phyloP scores from a whole-genome alignment of 78 protist genomes.

The Creolimax fragrantissima region DNA sequence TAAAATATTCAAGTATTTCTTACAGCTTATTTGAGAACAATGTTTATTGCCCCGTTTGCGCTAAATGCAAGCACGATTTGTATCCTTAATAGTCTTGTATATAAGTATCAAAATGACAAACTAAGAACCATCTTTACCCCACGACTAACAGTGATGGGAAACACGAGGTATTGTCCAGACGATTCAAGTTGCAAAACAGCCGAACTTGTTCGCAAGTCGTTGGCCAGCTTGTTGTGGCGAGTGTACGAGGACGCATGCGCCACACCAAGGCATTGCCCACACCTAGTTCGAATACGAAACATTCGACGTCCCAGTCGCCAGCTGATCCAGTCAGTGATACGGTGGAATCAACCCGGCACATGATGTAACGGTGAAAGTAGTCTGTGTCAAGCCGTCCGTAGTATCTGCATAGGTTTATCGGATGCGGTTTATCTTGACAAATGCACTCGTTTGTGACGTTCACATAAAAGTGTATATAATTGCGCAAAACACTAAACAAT shows the following conservation, averaged over 20 bases:
- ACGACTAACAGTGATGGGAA: neutral
- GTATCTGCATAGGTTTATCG: no score
- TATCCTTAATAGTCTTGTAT: neutral
- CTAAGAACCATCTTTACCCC: neutral
- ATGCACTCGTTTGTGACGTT: no score
- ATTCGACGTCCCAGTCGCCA: no score
- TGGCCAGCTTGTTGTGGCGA: neutral
- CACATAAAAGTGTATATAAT: no score
- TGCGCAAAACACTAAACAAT: no score
- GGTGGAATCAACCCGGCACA: no score
- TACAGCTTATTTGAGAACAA: neutral
- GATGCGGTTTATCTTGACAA: no score
- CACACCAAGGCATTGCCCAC: neutral
- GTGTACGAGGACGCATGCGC: neutral
- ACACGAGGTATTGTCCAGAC: neutral
- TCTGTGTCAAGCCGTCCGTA: no score
- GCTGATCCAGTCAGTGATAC: no score
- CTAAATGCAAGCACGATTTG: neutral
- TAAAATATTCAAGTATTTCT: no score
- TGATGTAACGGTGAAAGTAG: no score
- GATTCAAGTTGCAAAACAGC: neutral
- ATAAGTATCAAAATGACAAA: neutral
- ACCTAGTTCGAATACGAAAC: no score
- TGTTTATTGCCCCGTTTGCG: neutral
- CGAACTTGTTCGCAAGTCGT: neutral